A percentile compares a stretch with the other conserved stretches of the same genome.
Conservation (phyloP, 176 grass and related monocot genomes). For the Oryza meyeriana region DNA sequence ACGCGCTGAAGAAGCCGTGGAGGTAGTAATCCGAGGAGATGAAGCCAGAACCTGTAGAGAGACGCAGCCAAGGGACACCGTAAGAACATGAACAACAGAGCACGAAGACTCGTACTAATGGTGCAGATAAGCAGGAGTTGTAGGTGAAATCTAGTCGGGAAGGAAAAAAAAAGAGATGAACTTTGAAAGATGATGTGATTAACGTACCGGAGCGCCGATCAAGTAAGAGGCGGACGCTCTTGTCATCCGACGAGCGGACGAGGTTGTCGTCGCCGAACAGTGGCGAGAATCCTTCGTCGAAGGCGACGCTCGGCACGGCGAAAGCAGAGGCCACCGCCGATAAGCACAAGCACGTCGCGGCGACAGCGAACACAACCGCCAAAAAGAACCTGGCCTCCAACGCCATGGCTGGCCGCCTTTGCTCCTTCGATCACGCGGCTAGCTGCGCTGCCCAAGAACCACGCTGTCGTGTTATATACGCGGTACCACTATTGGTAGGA, state of each 20-base stretch:
- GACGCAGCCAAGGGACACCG: neutral
- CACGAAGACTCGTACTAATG: neutral
- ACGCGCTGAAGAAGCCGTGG: slow-evolving; percentile 79
- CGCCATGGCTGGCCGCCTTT: slow-evolving; percentile 25
- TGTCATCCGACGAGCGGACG: slow-evolving; percentile 37
- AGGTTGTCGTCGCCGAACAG: slow-evolving; percentile 79
- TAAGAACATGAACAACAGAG: neutral
- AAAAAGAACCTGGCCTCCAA: neutral
- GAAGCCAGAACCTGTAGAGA: slow-evolving; percentile 63
- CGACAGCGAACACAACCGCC: slow-evolving; percentile 25
- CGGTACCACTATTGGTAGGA: slow-evolving; percentile 30
- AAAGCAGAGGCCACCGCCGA: slow-evolving; percentile 29
- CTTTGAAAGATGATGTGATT: neutral
- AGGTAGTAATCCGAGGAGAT: slow-evolving; percentile 77
- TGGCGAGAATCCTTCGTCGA: slow-evolving; percentile 67
- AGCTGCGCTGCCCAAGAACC: neutral
- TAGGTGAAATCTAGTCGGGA: neutral
- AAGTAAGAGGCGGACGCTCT: slow-evolving; percentile 62
- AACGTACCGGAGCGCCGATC: slow-evolving; percentile 64
- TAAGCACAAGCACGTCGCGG: slow-evolving; percentile 10
- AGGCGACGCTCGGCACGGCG: slow-evolving; percentile 55
- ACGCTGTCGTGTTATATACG: slow-evolving; percentile 26
- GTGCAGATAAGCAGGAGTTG: neutral
- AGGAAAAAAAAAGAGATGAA: neutral
- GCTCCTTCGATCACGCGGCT: neutral